Evolutionary conservation across 2,329 filamentous ascomycete genomes (phyloP).

Genomic region (Lecanicillium sp.): DNA sequence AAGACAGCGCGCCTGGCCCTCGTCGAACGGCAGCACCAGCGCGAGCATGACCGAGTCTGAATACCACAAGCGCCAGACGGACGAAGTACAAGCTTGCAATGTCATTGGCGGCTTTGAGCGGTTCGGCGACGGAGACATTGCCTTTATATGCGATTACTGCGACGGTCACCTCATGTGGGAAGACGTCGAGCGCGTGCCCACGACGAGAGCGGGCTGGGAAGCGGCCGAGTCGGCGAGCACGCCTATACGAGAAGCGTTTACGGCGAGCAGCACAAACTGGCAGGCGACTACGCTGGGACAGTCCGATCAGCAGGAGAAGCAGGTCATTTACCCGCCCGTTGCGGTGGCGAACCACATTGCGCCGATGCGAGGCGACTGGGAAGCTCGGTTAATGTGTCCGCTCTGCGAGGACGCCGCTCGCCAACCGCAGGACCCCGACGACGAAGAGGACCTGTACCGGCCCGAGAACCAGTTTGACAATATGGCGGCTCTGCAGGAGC

Average conservation of each 20-base stretch:
- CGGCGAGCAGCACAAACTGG: slow-evolving; percentile 36
- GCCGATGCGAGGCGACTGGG: slow-evolving; percentile 43
- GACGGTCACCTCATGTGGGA: slow-evolving; percentile 54
- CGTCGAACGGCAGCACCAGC: background rate
- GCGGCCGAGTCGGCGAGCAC: slow-evolving; percentile 14
- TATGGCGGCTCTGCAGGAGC: slow-evolving; percentile 41
- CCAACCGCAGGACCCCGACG: slow-evolving; percentile 33
- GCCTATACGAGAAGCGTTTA: slow-evolving; percentile 14
- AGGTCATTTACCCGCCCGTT: slow-evolving; percentile 47
- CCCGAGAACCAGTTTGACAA: slow-evolving; percentile 44
- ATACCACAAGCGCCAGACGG: slow-evolving; percentile 30
- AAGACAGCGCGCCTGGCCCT: slow-evolving; percentile 32
- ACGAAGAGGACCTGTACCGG: slow-evolving; percentile 41
- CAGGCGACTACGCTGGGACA: slow-evolving; percentile 38
- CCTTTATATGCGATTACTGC: slow-evolving; percentile 55
- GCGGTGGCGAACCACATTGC: slow-evolving; percentile 51
- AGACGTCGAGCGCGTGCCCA: slow-evolving; percentile 46
- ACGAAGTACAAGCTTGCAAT: slow-evolving; percentile 45
- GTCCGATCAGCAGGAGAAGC: slow-evolving; percentile 37
- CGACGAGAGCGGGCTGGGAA: slow-evolving; percentile 28
- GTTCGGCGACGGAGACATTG: slow-evolving; percentile 45
- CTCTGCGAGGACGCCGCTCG: slow-evolving; percentile 48
- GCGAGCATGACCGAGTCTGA: slow-evolving; percentile 22
- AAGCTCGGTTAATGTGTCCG: slow-evolving; percentile 43
- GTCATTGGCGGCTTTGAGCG: slow-evolving; percentile 47